These are phyloP conservation scores for Gaeumannomyces tritici DNA, from an alignment of 2,329 filamentous ascomycete genomes.

Conservation along the genomic window DNA sequence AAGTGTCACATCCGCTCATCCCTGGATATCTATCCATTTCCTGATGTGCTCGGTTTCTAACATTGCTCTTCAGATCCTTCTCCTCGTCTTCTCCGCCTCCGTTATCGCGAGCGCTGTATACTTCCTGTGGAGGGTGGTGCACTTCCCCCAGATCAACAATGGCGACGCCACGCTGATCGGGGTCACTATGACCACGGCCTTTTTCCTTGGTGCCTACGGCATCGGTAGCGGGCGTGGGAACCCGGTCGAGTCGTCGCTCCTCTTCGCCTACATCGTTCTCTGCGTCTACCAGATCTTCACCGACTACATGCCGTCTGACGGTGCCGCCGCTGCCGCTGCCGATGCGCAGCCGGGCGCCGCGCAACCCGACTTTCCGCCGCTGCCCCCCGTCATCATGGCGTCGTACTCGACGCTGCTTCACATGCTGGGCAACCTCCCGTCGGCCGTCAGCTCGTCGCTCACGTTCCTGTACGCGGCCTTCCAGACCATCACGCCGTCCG, in stretches of 20 bases:
- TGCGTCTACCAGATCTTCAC: conserved; percentile 99
- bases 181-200: conserved; percentile 80
- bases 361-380: conserved; percentile 84
- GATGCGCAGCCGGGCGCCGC: conserved; percentile 34
- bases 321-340: conserved; percentile 45
- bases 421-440: conserved; percentile 72
- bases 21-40: too few species aligned
- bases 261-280: conserved; percentile 96
- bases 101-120: conserved; percentile 91
- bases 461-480: conserved; percentile 85
- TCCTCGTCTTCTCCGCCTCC: conserved; percentile 80
- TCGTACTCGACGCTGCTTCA: conserved; percentile 90
- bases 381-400: conserved; percentile 96
- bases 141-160: conserved; percentile 88
- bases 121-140: conserved; percentile 90
- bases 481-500: conserved; percentile 89
- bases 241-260: conserved; percentile 84
- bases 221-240: conserved; percentile 92
- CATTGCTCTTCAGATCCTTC: conserved; percentile 54
- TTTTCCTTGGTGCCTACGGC: conserved; percentile 88
- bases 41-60: background rate
- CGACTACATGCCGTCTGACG: conserved; percentile 74
- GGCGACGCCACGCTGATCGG: conserved; percentile 89
- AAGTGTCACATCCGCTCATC: conserved; percentile 24
- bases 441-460: conserved; percentile 72